Evolutionary conservation across 2,329 filamentous ascomycete species (phyloP).

Genomic region (Epichloe sylvatica): DNA sequence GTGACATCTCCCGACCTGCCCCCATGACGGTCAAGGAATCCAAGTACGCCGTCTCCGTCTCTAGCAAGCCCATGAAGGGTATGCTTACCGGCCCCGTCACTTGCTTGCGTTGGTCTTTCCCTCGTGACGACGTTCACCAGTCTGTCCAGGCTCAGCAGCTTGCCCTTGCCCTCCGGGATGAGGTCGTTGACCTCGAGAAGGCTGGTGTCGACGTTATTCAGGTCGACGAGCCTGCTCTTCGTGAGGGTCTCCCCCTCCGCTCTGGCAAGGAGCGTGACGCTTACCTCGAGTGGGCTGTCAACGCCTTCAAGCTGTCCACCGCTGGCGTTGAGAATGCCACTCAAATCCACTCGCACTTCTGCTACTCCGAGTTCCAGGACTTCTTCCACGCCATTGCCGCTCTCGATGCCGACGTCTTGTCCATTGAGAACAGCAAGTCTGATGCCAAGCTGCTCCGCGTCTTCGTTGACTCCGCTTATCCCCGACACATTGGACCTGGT

Average conservation of each 20-base stretch:
- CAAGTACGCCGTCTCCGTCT: slow-evolving; percentile 92
- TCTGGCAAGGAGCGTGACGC: slow-evolving; percentile 86
- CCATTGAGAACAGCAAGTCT: slow-evolving; percentile 99
- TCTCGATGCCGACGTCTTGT: slow-evolving; percentile 93
- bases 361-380: slow-evolving; percentile 99
- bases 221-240: slow-evolving; percentile 96
- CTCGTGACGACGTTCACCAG: slow-evolving; percentile 98
- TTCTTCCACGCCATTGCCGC: slow-evolving; percentile 99
- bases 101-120: slow-evolving; percentile 98
- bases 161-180: slow-evolving; percentile 92
- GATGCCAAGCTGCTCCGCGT: slow-evolving; percentile 98
- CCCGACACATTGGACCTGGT: slow-evolving; percentile 95
- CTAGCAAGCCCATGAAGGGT: slow-evolving; percentile 99
- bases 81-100: slow-evolving; percentile 99
- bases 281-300: slow-evolving; percentile 94
- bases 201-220: slow-evolving; percentile 97
- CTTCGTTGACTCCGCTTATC: slow-evolving; percentile 94
- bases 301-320: slow-evolving; percentile 93
- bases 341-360: slow-evolving; percentile 99
- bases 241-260: slow-evolving; percentile 97
- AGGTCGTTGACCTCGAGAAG: slow-evolving; percentile 95
- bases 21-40: slow-evolving; percentile 99
- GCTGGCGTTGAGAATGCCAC: slow-evolving; percentile 88
- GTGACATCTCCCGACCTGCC: slow-evolving; percentile 90
- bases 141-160: slow-evolving; percentile 98